These are phyloP conservation scores for Stephania yunnanensis DNA, from an alignment of 164 flowering plant genomes.

Conservation along the genomic window DNA sequence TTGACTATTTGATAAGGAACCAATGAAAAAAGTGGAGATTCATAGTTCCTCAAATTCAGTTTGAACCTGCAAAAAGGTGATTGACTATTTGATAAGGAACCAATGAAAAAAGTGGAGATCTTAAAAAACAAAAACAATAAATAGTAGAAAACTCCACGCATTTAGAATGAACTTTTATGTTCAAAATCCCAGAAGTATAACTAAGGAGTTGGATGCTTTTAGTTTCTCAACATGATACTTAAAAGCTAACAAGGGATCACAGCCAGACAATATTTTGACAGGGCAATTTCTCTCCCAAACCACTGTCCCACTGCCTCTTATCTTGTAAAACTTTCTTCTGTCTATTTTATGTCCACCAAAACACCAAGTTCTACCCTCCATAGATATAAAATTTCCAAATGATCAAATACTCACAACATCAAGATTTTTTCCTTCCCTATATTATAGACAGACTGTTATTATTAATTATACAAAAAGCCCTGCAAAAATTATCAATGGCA, in stretches of 20 bases:
- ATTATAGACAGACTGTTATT: not conserved
- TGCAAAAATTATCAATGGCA: not conserved
- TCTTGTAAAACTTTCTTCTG: not conserved
- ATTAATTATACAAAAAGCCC: not conserved
- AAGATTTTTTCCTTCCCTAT: not conserved
- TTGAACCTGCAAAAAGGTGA: constrained; percentile 44
- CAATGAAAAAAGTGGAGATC: not conserved
- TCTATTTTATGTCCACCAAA: not conserved
- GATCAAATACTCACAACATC: not conserved
- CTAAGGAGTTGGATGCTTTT: not conserved
- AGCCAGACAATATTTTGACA: not conserved
- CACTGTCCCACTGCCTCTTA: no score
- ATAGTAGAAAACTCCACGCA: not conserved
- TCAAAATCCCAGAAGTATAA: not conserved
- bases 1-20: not conserved
- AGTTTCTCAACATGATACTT: not conserved
- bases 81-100: not conserved
- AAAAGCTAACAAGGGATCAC: not conserved
- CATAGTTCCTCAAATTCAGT: constrained; percentile 86
- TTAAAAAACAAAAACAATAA: not conserved
- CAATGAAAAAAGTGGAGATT: not conserved
- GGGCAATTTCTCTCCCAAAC: not conserved
- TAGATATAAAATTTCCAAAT: not conserved
- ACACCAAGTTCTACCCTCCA: not conserved
- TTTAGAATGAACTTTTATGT: not conserved